Evolutionary conservation across 2,329 filamentous ascomycete species (phyloP).

Genomic region (Aspergillus quadricinctus): DNA sequence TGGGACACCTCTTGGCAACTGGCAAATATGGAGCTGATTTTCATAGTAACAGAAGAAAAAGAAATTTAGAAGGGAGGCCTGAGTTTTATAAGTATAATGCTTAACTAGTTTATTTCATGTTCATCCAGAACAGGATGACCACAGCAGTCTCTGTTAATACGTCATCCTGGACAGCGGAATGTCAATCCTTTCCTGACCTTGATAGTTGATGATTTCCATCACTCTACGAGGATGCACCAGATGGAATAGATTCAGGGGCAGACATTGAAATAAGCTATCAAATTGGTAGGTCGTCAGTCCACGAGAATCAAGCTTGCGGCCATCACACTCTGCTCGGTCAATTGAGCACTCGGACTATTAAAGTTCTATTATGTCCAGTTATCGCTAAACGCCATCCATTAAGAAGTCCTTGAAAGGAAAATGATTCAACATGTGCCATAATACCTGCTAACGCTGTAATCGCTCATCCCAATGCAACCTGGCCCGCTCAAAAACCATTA

Average conservation of each 20-base stretch:
- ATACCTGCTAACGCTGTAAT: not conserved
- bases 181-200: not conserved
- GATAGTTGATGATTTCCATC: not conserved
- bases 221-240: not conserved
- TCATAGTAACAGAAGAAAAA: not conserved
- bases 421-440: not conserved
- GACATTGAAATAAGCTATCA: not conserved
- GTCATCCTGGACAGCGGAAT: not conserved
- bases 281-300: not conserved
- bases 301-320: too few species aligned
- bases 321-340: not conserved
- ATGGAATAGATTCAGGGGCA: not conserved
- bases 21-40: not conserved
- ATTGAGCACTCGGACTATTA: not conserved
- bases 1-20: too few species aligned
- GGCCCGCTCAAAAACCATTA: not conserved
- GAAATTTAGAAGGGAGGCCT: not conserved
- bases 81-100: not conserved
- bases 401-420: not conserved
- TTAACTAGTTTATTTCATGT: not conserved
- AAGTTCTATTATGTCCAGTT: not conserved
- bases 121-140: not conserved
- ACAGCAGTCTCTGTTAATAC: not conserved
- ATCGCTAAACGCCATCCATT: not conserved
- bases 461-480: not conserved